Conservation (phyloP, 2,329 filamentous ascomycete genomes). For the Phyllachora maydis region DNA sequence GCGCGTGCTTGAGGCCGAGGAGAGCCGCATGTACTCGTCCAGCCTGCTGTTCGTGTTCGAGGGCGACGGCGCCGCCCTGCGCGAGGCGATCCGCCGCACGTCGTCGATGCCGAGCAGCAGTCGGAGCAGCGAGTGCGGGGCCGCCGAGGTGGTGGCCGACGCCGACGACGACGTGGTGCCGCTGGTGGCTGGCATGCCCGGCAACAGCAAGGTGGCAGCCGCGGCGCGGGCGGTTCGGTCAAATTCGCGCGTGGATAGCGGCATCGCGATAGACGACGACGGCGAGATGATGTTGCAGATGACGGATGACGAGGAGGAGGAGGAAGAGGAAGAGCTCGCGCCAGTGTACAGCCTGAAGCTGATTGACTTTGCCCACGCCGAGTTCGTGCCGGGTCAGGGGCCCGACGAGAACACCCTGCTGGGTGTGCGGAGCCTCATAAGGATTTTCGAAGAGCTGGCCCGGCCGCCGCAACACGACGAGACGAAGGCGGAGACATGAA, state of each 20-base stretch:
- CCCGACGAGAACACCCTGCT: constrained; percentile 67
- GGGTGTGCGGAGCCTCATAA: constrained; percentile 51
- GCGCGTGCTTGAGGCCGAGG: constrained; percentile 28
- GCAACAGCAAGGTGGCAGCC: constrained; percentile 15
- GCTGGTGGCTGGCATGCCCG: constrained; percentile 6
- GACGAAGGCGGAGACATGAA: too few relatives aligned
- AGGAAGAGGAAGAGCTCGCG: constrained; percentile 28
- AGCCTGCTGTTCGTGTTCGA: constrained; percentile 44
- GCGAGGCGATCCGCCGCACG: constrained; percentile 30
- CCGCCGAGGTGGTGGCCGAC: constrained; percentile 6
- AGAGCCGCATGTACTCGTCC: constrained; percentile 43
- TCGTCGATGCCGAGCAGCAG: constrained; percentile 24
- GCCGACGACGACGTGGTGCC: too few relatives aligned
- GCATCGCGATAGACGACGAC: constrained; percentile 25
- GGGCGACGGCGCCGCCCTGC: constrained; percentile 35
- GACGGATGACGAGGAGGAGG: constrained; percentile 10
- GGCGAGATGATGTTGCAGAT: constrained; percentile 11
- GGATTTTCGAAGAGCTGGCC: constrained; percentile 49
- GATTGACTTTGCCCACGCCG: constrained; percentile 92
- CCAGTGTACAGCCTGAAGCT: constrained; percentile 65
- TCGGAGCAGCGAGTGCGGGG: constrained; percentile 31
- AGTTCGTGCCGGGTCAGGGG: constrained; percentile 62
- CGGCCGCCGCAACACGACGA: too few relatives aligned
- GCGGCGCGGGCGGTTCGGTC: too few relatives aligned
- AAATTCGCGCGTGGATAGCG: constrained; percentile 33